Base-by-base conservation (phyloP, 179 eudicot genomes). In the Heliamphora pulchella region DNA sequence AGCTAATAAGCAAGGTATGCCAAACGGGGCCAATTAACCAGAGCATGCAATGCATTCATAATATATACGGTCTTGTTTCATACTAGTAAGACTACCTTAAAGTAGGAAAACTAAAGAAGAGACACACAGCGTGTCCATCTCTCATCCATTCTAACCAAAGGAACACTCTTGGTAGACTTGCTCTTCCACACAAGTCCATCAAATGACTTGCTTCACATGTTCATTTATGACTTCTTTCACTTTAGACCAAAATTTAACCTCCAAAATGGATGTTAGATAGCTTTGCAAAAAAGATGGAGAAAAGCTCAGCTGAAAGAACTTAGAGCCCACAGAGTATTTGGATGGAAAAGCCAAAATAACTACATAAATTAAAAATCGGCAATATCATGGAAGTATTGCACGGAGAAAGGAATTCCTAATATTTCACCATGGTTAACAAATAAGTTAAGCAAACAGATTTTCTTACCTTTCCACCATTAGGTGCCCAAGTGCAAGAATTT, bases 391-490 rank as follows among this genome's bases (percentile, higher is more conserved):
- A 18, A 9, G 18, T 20, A 1, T 69, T 44, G 14, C n/a, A 79
- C 13, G 44, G 17, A 67, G 18, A 50, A 9, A 53, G 13, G 53
- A 39, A 81, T 50, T 44, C 22, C 14, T 9, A 63, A 68, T 81
- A 41, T 76, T 55, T 62, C 31, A 70, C 71, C 11, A 50, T 41
- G 15, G 31, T 77, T 78, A 64, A 64, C n/a, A 65, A 17, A 39
- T 2, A 59, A 67, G 14, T 5, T 44, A 79, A 39, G 65, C 22
- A 71, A 20, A 15, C 46, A 59, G 18, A 65, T 8, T 50, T 22
- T 76, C 86, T 84, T 78, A 88, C 98, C 95, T 95, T 87, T 90
- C 86, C 85, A 91, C 89, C 86, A 93, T 90, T 80, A 84, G 84
- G 66, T 85, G 89, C 71, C 94, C 97, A 84, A 91, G 88, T 70